Evolutionary conservation across 148 eudicot genomes (phyloP).

Genomic region (Camellia japonica): DNA sequence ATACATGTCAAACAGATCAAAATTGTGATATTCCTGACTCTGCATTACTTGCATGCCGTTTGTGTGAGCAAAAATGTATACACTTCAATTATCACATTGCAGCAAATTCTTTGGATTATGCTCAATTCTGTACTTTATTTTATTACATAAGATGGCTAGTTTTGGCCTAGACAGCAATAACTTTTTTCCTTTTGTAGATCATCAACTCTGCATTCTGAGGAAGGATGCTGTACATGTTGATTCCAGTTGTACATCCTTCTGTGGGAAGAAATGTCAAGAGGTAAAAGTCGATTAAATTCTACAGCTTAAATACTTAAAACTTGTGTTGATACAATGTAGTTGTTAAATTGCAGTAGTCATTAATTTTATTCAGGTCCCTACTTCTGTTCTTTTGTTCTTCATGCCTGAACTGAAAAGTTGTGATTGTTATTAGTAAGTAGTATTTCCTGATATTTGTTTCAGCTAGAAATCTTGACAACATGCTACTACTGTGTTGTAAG

Average conservation of each 20-base stretch:
- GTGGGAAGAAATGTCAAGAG: conserved; percentile 77
- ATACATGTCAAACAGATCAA: conserved; percentile 31
- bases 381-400: not conserved
- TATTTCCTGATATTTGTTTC: not conserved
- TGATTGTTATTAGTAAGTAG: no score
- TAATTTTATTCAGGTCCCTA: not conserved
- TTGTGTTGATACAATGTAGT: not conserved
- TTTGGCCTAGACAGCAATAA: conserved; percentile 8
- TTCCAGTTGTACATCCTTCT: conserved; percentile 40
- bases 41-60: conserved; percentile 48
- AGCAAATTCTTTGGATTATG: not conserved
- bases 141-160: conserved; percentile 9
- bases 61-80: conserved; percentile 86
- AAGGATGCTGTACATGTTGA: conserved; percentile 26
- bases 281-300: conserved; percentile 26
- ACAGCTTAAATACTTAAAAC: not conserved
- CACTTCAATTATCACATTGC: not conserved
- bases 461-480: conserved; percentile 10
- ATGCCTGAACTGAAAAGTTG: not conserved
- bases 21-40: conserved; percentile 24
- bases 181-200: conserved; percentile 47
- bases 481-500: not conserved
- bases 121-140: conserved; percentile 3
- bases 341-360: conserved; percentile 9
- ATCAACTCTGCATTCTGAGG: conserved; percentile 43